Evolutionary conservation across 2,329 filamentous ascomycete species (phyloP), one percentile per base, ranked within the genome.

Genomic region (Ceratocystis diversiconidia): DNA sequence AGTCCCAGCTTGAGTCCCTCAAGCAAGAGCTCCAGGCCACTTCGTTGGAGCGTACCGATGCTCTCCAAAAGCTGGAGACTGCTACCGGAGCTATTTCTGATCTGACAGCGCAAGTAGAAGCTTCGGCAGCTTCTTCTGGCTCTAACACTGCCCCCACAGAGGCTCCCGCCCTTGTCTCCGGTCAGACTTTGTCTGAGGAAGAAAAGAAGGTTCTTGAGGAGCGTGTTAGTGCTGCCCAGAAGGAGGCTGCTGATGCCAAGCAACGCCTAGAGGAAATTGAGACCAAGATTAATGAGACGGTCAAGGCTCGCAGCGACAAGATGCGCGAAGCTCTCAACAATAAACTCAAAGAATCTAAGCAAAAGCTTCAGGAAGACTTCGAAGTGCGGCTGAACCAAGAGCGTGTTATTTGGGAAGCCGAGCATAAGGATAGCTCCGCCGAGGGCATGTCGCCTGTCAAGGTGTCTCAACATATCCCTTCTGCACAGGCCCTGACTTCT

Each of bases 301-400:
- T 89, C 67, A 88, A 88, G 70, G 77, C 80, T 63, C 81, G 85
- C 57, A 85, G 85, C 1, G 83, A 89, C 55, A 82, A 82, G 72
- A 88, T 90, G 86, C 87, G 85, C 71, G 79, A 82, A 25, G 76
- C 81, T 1, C 76, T 90, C 62, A 87, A 85, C 70, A 85, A 83
- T 72, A 90, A 88, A 72, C 79, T 95, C 17, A 82, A 79, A 66
- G 89, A 90, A 70, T 82, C 85, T 57, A 81, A 80, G 69, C 74
- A 79, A 62, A 77, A 79, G 67, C 75, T 78, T 69, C 79, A 80
- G 62, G 79, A 80, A 41, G 78, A 81, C 67, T 78, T 77, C 65
- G 83, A 83, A 71, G 61, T 63, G n/a, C 63, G 65, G 17, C 70
- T 86, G 44, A 82, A 86, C 70, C 85, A 85, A 70, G 84, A 87